Base-by-base conservation (phyloP, 306 rosid genomes). In the Quillaja saponaria region DNA sequence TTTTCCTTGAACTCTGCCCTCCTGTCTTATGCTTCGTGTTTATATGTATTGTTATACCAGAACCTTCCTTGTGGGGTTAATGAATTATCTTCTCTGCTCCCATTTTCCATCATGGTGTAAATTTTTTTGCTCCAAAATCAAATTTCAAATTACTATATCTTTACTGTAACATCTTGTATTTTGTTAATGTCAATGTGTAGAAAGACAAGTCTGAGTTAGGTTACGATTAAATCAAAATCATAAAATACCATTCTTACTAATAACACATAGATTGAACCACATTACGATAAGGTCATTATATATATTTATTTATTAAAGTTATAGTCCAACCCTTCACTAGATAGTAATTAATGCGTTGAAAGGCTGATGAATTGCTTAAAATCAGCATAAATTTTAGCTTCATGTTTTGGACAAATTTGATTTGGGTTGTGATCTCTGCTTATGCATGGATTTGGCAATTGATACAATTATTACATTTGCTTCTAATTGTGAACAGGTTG, bases 401-500 rank as follows among this genome's bases (percentile, higher is more conserved):
- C 33, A 6, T 46, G 38, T 16, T 25, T 25, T 25, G 31, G 31
- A 25, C 31, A 25, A n/a, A 25, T 25, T 25, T 25, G 2, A 25
- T 25, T 1, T 20, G 44, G 61, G 62, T 4, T 1, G 46, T 44
- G 15, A 49, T 54, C 45, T 35, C 42, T 44, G 7, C 47, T 10
- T 45, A 18, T 46, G 34, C 16, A 14, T 68, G 53, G 50, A 49
- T 45, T 44, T 57, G 57, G 56, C 49, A 37, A 34, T 38, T 50
- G 12, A 20, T 37, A 74, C 19, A 33, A 72, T 69, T 61, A 76
- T 0, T 13, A 41, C 12, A 7, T 58, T 56, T 28, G 18, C 65
- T 12, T 34, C 44, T 77, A 63, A 46, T 41, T 61, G 52, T 79
- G 64, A 61, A 61, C 86, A 88, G 96, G 86, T 88, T 12, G 86